Evolutionary conservation across 768 basidiomycete genomes (phyloP).

Genomic region (Fomitopsis serialis): DNA sequence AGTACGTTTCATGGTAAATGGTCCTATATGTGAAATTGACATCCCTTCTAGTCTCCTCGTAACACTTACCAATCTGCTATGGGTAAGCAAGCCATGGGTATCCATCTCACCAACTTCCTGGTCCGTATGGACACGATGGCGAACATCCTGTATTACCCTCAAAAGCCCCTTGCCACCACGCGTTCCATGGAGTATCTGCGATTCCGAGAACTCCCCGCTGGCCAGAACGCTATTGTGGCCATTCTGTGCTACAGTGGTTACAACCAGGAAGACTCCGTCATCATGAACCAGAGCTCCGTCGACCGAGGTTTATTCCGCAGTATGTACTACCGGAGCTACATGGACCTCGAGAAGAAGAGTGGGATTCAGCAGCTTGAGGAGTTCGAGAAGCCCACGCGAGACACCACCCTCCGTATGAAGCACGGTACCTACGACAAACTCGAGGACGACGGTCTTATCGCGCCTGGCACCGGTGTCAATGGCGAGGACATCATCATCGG

Average conservation of each 20-base stretch:
- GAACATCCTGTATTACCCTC: constrained; percentile 98
- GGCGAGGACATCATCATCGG: constrained; percentile 99
- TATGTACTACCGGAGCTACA: constrained; percentile 97
- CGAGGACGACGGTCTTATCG: constrained; percentile 93
- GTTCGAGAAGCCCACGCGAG: constrained; percentile 93
- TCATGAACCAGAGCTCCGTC: constrained; percentile 99
- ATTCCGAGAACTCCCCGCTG: constrained; percentile 96
- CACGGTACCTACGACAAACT: constrained; percentile 98
- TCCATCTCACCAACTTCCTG: constrained; percentile 96
- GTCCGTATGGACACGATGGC: constrained; percentile 99
- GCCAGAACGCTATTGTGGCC: constrained; percentile 98
- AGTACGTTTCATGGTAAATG: constrained; percentile 39
- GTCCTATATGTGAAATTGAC: constrained; percentile 4
- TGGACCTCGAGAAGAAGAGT: constrained; percentile 97
- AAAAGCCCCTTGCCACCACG: constrained; percentile 97
- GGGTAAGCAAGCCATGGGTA: constrained; percentile 99
- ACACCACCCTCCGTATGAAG: constrained; percentile 93
- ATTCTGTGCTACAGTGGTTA: constrained; percentile 99
- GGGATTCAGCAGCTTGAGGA: constrained; percentile 90
- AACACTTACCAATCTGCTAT: constrained; percentile 99
- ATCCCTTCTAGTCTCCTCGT: constrained; percentile 79
- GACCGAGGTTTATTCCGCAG: constrained; percentile 98
- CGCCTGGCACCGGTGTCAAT: constrained; percentile 88
- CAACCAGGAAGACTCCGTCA: constrained; percentile 99
- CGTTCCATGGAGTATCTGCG: constrained; percentile 99